phyloP scores from a whole-genome alignment of 2,329 filamentous ascomycete genomes.

The Aspergillus alliaceus region DNA sequence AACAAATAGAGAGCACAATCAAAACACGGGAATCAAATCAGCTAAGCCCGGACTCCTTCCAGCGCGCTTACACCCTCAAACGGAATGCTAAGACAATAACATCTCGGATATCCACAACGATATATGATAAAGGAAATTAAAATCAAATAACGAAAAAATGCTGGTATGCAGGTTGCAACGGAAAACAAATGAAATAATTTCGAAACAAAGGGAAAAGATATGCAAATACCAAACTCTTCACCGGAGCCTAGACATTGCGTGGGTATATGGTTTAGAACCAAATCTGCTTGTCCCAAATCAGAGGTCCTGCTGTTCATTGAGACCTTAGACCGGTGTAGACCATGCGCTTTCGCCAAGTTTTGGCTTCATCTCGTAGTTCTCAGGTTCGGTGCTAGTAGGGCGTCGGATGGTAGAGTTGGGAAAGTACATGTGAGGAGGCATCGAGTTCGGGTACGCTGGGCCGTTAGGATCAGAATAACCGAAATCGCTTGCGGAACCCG shows the following conservation, averaged over 20 bases:
- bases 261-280: neutral
- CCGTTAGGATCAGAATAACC: slow-evolving; percentile 74
- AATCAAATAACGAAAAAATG: slow-evolving; percentile 4
- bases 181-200: slow-evolving; percentile 24
- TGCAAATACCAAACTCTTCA: neutral
- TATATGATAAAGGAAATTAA: slow-evolving; percentile 15
- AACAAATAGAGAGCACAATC: slow-evolving; percentile 12
- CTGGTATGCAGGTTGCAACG: slow-evolving; percentile 17
- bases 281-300: slow-evolving; percentile 13
- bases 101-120: slow-evolving; percentile 18
- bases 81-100: slow-evolving; percentile 22
- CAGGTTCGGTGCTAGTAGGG: slow-evolving; percentile 73
- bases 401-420: slow-evolving; percentile 67
- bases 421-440: slow-evolving; percentile 69
- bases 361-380: slow-evolving; percentile 64
- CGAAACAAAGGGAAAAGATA: neutral
- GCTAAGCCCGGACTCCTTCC: slow-evolving; percentile 26
- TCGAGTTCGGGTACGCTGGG: slow-evolving; percentile 47
- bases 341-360: slow-evolving; percentile 36
- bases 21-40: slow-evolving; percentile 18
- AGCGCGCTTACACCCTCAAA: slow-evolving; percentile 20
- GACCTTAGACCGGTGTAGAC: slow-evolving; percentile 35
- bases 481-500: slow-evolving; percentile 71
- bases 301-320: slow-evolving; percentile 11
- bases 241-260: neutral